Evolutionary conservation across 352 stramenopile species (phyloP), one percentile per base, ranked within the genome.

Genomic region (Globisporangium mamillatum): DNA sequence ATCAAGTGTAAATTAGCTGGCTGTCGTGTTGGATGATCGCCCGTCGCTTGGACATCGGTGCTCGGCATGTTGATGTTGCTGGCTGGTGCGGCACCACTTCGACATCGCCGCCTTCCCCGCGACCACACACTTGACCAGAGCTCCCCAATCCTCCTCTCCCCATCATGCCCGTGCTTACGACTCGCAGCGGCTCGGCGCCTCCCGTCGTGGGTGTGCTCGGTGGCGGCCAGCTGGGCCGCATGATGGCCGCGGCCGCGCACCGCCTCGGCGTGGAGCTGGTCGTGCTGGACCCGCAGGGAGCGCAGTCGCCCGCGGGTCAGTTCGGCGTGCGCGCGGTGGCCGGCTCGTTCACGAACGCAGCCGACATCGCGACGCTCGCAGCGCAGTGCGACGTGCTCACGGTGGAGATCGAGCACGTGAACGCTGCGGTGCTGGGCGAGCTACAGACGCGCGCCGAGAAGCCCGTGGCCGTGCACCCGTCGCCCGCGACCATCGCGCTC

Each of bases 381-480:
- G 64, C 70, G 38, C 69, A 92, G 62, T 98, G 88, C 75, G 93
- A 99, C 80, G 86, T 99, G 20, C 78, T 99, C 20, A 99, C 97
- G 14, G 89, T 98, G 36, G 97, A 99, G 84, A 99, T 99, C 77
- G 97, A 99, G 77, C 97, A 99, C 77, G 95, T 99, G 20, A 98
- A 98, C 71, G 94, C 97, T 6, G 74, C 91, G 6, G 94, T 88
- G 14, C 79, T 99, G 57, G 79, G 84, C 38, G 91, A 91, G 71
- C 88, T 99, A 59, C 84, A 98, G 71, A 68, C 80, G 59, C 58
- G 50, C 52, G 18, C 34, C 2, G 57, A 74, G 29, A 68, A 72
- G 8, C 50, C 46, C 25, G 44, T 92, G 9, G 74, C 66, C 25
- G 83, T 95, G 48, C 82, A 93, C 65, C 97, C 97, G 59, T 88